Percentiles rank a stretch among this genome's conserved stretches.
These are phyloP conservation scores for Crithidia fasciculata DNA, from an alignment of 208 protist species.

Conservation along the genomic window DNA sequence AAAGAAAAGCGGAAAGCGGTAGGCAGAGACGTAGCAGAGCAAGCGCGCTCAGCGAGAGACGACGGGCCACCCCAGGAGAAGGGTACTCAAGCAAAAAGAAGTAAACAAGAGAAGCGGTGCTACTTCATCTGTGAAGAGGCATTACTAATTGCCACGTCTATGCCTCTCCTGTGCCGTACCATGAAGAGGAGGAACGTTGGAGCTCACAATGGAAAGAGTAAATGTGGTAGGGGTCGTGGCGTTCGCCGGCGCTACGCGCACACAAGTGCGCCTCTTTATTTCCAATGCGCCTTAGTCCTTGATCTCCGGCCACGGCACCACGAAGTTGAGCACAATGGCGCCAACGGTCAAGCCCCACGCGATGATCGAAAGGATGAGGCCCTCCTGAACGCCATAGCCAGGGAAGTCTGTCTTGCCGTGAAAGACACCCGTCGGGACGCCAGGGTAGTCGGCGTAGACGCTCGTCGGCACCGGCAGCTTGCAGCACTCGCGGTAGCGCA, in stretches of 20 bases:
- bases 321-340: slow-evolving; percentile 51
- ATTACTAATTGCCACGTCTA: too few relatives aligned
- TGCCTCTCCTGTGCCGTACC: too few relatives aligned
- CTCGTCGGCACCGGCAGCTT: slow-evolving; percentile 4
- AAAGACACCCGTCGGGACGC: slow-evolving; percentile 54
- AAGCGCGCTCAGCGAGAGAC: too few relatives aligned
- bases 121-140: too few relatives aligned
- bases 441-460: slow-evolving; percentile 42
- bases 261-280: background rate
- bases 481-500: slow-evolving; percentile 50
- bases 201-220: too few relatives aligned
- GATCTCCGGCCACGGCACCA: slow-evolving; percentile 43
- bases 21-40: too few relatives aligned
- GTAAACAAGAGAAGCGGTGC: too few relatives aligned
- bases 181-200: too few relatives aligned
- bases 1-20: background rate
- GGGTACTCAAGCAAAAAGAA: too few relatives aligned
- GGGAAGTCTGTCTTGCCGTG: slow-evolving; percentile 48
- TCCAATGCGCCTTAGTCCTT: background rate
- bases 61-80: too few relatives aligned
- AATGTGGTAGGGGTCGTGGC: too few relatives aligned
- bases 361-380: slow-evolving; percentile 52
- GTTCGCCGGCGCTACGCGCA: too few relatives aligned
- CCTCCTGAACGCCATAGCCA: slow-evolving; percentile 59
- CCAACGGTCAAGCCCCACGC: slow-evolving; percentile 41